These are phyloP conservation scores for Tardiomyces depauwii DNA, from an alignment of 1,139 yeast genomes.

Conservation along the genomic window DNA sequence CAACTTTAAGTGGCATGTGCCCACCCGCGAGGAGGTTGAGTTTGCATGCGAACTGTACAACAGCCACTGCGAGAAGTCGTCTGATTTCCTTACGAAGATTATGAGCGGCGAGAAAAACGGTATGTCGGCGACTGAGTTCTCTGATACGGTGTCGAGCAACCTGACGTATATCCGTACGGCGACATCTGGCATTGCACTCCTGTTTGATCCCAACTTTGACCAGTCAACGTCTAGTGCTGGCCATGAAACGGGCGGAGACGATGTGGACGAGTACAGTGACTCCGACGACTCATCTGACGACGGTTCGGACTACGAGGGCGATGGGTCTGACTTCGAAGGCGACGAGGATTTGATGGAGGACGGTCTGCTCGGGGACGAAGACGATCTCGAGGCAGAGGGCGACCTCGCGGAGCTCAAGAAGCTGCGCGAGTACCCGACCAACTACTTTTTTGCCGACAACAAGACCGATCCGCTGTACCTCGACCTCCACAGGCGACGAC, in stretches of 20 bases:
- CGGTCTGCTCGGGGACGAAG: slow-evolving; percentile 23
- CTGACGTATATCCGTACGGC: slow-evolving; percentile 49
- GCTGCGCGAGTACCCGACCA: slow-evolving; percentile 28
- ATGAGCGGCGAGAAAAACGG: slow-evolving; percentile 4
- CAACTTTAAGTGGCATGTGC: slow-evolving; percentile 65
- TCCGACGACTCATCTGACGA: slow-evolving; percentile 20
- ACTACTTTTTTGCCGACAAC: slow-evolving; percentile 42
- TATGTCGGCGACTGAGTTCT: slow-evolving; percentile 7
- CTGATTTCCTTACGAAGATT: slow-evolving; percentile 14
- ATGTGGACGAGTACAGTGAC: slow-evolving; percentile 19
- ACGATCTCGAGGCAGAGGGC: slow-evolving; percentile 30
- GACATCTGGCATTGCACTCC: slow-evolving; percentile 61
- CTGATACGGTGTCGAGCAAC: slow-evolving; percentile 36
- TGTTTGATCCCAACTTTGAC: slow-evolving; percentile 51
- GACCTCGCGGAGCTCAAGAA: slow-evolving; percentile 21
- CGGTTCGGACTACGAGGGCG: slow-evolving; percentile 12
- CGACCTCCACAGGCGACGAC: slow-evolving; percentile 51
- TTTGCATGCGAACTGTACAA: slow-evolving; percentile 55
- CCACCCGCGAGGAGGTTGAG: slow-evolving; percentile 43
- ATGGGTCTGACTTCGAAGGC: slow-evolving; percentile 13
- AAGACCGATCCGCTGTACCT: slow-evolving; percentile 40
- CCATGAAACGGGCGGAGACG: slow-evolving; percentile 17
- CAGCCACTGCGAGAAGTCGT: slow-evolving; percentile 30
- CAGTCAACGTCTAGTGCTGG: slow-evolving; percentile 6
- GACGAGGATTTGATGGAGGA: slow-evolving; percentile 33